Evolutionary conservation across 768 basidiomycete genomes (phyloP).

Genomic region (Fomitopsis serialis): DNA sequence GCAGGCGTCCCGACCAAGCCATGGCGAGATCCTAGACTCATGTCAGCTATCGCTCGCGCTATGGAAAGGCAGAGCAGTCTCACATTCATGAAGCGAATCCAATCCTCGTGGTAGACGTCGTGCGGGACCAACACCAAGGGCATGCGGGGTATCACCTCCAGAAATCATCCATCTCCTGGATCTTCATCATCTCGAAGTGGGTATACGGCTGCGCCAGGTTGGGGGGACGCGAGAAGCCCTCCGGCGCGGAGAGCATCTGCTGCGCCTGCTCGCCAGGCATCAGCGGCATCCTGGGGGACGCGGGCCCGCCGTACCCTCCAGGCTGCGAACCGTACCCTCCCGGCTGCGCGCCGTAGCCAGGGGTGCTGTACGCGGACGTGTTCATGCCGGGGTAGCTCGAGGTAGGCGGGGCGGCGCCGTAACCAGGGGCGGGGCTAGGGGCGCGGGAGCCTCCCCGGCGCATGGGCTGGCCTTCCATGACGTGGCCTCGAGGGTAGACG

Average conservation of each 20-base stretch:
- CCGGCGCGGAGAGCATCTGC: slow-evolving; percentile 42
- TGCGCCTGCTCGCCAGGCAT: slow-evolving; percentile 10
- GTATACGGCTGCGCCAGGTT: slow-evolving; percentile 64
- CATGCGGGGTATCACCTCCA: slow-evolving; percentile 64
- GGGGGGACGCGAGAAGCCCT: slow-evolving; percentile 69
- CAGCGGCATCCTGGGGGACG: slow-evolving; percentile 11
- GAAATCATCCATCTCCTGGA: slow-evolving; percentile 77
- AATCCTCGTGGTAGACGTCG: slow-evolving; percentile 75
- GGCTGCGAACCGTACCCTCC: slow-evolving; percentile 4
- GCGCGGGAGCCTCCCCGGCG: slow-evolving; percentile 4
- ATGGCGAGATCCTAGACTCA: slow-evolving; percentile 57
- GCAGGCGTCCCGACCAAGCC: slow-evolving; percentile 74
- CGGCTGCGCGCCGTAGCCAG: slow-evolving; percentile 10
- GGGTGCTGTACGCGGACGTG: background rate
- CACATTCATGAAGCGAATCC: slow-evolving; percentile 76
- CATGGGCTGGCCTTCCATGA: slow-evolving; percentile 40
- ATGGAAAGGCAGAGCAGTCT: slow-evolving; percentile 14
- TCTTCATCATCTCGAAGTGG: slow-evolving; percentile 63
- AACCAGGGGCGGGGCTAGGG: slow-evolving; percentile 13
- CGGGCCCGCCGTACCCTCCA: slow-evolving; percentile 1
- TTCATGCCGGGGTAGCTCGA: slow-evolving; percentile 9
- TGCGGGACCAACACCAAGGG: slow-evolving; percentile 67
- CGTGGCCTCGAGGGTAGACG: slow-evolving; percentile 46
- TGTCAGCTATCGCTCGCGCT: slow-evolving; percentile 1
- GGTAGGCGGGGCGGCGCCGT: slow-evolving; percentile 8